A percentile compares a stretch with the other conserved stretches of the same genome.
Evolutionary conservation across 768 basidiomycete genomes (phyloP).

Genomic region (Imleria badia): DNA sequence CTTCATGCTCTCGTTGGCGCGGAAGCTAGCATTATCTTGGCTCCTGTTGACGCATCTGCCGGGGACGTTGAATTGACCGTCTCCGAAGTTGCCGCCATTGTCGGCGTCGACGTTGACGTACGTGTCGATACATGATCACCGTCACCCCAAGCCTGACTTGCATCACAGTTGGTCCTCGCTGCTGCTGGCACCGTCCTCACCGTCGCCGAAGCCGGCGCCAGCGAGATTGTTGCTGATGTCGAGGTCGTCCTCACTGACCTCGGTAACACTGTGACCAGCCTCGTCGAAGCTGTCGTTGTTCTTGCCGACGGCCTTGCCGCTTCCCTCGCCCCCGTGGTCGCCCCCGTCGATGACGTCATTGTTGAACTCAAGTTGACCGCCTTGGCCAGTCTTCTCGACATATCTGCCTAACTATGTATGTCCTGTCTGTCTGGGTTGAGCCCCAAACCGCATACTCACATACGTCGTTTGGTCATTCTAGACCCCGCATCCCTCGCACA

Average conservation of each 20-base stretch:
- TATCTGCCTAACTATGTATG: no score
- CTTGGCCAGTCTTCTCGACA: constrained; percentile 22
- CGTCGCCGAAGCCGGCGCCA: not conserved
- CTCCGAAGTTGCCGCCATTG: constrained; percentile 20
- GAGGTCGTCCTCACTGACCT: constrained; percentile 12
- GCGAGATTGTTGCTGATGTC: not conserved
- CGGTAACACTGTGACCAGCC: constrained; percentile 15
- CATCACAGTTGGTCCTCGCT: constrained; percentile 25
- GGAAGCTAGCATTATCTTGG: constrained; percentile 25
- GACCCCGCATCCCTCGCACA: no score
- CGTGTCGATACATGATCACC: not conserved
- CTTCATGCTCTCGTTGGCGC: constrained; percentile 29
- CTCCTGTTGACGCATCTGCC: constrained; percentile 2
- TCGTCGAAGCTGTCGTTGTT: constrained; percentile 12
- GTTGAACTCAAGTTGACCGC: constrained; percentile 19
- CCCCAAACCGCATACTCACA: no score
- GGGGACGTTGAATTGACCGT: constrained; percentile 27
- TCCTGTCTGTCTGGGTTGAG: no score
- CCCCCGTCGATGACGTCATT: constrained; percentile 19
- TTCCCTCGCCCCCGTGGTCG: constrained; percentile 22
- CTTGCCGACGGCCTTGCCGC: constrained; percentile 27
- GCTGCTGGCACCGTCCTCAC: constrained; percentile 26
- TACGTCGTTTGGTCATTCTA: no score
- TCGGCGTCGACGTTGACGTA: constrained; percentile 26
- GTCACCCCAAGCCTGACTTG: not conserved